Conservation (phyloP, 768 basidiomycete genomes). For the Pleurotus tuber-regium region DNA sequence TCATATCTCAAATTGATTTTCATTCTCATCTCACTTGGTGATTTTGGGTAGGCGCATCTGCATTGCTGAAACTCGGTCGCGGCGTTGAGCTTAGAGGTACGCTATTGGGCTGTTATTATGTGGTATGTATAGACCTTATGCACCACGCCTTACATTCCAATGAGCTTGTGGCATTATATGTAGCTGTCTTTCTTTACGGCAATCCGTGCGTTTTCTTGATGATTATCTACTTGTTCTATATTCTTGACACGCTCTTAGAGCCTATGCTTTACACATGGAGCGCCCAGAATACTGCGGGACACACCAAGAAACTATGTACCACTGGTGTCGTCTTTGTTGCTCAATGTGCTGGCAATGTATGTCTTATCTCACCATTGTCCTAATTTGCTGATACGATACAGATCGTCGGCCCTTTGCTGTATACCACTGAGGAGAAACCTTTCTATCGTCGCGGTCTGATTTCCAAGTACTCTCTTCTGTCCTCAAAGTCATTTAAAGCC, state of each 20-base stretch:
- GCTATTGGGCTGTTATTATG: slow-evolving; percentile 37
- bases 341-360: slow-evolving; percentile 42
- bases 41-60: slow-evolving; percentile 20
- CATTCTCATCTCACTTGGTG: background rate
- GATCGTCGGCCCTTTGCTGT: slow-evolving; percentile 37
- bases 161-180: background rate
- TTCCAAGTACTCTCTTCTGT: slow-evolving; percentile 33
- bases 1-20: background rate
- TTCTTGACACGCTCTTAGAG: slow-evolving; percentile 25
- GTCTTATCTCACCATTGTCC: slow-evolving; percentile 2
- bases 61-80: slow-evolving; percentile 32
- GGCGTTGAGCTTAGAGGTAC: slow-evolving; percentile 24
- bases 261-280: slow-evolving; percentile 42
- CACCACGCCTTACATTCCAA: too few relatives aligned
- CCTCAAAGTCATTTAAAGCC: too few relatives aligned
- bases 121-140: slow-evolving; percentile 21
- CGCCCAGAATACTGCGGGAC: slow-evolving; percentile 38
- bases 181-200: slow-evolving; percentile 35
- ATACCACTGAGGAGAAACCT: slow-evolving; percentile 34
- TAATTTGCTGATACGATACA: slow-evolving; percentile 6
- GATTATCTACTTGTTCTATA: background rate
- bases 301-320: slow-evolving; percentile 39
- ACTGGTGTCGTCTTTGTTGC: slow-evolving; percentile 45
- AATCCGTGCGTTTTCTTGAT: slow-evolving; percentile 22
- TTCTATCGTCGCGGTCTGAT: slow-evolving; percentile 37